Evolutionary conservation across 2,329 filamentous ascomycete genomes (phyloP).

Genomic region (Xylariomycetidae sp.): DNA sequence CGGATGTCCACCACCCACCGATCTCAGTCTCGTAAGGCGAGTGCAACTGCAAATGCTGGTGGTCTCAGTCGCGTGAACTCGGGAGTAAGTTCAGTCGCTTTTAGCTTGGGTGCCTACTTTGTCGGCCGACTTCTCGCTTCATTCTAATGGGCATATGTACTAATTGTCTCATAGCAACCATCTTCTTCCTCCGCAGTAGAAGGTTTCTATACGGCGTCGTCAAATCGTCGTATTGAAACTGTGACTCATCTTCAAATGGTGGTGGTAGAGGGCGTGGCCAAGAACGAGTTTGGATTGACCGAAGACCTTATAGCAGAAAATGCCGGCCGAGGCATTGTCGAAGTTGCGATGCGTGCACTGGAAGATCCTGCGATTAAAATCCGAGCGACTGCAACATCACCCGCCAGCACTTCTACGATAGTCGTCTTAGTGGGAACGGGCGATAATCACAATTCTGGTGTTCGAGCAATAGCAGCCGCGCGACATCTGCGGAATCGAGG

Average conservation of each 20-base stretch:
- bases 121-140: too few species aligned
- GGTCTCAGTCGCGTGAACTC: constrained; percentile 46
- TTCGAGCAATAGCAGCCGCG: constrained; percentile 77
- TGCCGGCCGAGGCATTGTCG: constrained; percentile 80
- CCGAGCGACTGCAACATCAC: constrained; percentile 33
- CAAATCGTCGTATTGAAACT: constrained; percentile 55
- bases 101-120: too few species aligned
- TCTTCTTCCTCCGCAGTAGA: constrained; percentile 17
- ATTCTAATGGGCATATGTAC: too few species aligned
- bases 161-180: constrained; percentile 32
- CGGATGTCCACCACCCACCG: constrained; percentile 44
- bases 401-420: constrained; percentile 35
- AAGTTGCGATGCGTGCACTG: constrained; percentile 70
- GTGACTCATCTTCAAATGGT: constrained; percentile 79
- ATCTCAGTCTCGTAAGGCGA: constrained; percentile 56
- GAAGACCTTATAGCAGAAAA: constrained; percentile 93
- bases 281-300: constrained; percentile 78
- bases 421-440: constrained; percentile 89
- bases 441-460: constrained; percentile 89
- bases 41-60: constrained; percentile 32
- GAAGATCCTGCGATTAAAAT: constrained; percentile 56
- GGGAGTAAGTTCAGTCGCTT: constrained; percentile 29
- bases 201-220: constrained; percentile 51
- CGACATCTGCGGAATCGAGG: constrained; percentile 83
- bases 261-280: constrained; percentile 86